Conservation (phyloP, 495 filamentous ascomycete genomes). For the Penicillium pulvis region DNA sequence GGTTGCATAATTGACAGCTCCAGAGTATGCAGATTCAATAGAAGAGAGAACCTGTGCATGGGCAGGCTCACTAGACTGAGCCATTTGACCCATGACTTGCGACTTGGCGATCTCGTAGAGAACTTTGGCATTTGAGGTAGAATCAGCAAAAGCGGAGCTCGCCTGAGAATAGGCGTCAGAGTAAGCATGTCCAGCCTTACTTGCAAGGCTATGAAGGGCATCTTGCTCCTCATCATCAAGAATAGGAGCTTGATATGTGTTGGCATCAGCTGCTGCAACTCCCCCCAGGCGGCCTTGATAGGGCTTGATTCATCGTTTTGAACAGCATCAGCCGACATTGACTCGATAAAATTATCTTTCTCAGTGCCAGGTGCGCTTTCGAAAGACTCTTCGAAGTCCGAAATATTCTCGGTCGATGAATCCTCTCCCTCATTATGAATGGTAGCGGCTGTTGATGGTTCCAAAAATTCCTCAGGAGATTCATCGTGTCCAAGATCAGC, state of each 20-base stretch:
- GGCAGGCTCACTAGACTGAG: slow-evolving; percentile 63
- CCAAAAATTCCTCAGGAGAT: slow-evolving; percentile 33
- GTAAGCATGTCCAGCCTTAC: slow-evolving; percentile 51
- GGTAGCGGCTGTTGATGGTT: slow-evolving; percentile 31
- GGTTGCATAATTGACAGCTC: slow-evolving; percentile 62
- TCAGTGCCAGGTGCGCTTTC: slow-evolving; percentile 1
- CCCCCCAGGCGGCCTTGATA: slow-evolving; percentile 21
- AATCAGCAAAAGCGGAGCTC: slow-evolving; percentile 62
- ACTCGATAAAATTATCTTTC: not conserved
- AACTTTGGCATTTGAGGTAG: slow-evolving; percentile 59
- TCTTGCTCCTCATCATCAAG: slow-evolving; percentile 51
- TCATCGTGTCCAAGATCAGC: not conserved
- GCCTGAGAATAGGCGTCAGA: slow-evolving; percentile 52
- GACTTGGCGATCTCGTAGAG: slow-evolving; percentile 68
- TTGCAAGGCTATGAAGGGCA: slow-evolving; percentile 51
- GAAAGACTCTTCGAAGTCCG: not conserved
- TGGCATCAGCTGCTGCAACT: slow-evolving; percentile 28
- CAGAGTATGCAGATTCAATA: slow-evolving; percentile 68
- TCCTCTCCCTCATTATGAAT: slow-evolving; percentile 19
- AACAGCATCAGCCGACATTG: slow-evolving; percentile 2
- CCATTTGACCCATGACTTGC: slow-evolving; percentile 63
- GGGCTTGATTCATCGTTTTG: slow-evolving; percentile 9
- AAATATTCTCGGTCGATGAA: not conserved
- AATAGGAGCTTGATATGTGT: slow-evolving; percentile 35
- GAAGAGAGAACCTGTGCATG: slow-evolving; percentile 66